phyloP scores from a whole-genome alignment of 192 early-diverging fungal species.

The Pecoramyces ruminantium region DNA sequence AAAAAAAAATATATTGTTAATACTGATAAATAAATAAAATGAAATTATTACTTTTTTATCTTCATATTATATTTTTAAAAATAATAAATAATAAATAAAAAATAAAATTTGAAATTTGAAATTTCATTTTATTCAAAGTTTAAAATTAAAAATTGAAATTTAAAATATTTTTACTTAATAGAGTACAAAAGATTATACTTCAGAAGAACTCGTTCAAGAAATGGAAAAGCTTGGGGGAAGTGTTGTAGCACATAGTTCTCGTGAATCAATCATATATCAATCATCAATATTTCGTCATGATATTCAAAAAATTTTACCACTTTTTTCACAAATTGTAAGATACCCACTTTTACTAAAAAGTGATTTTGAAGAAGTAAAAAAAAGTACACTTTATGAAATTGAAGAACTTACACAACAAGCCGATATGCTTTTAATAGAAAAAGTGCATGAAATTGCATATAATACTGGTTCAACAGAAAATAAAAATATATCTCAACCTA shows the following conservation, averaged over 20 bases:
- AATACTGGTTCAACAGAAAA: background rate
- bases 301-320: slow-evolving; percentile 42
- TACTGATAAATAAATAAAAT: too few relatives aligned
- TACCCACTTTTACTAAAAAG: slow-evolving; percentile 50
- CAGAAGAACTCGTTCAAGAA: slow-evolving; percentile 50
- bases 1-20: too few relatives aligned
- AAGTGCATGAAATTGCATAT: slow-evolving; percentile 69
- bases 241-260: slow-evolving; percentile 70
- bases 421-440: slow-evolving; percentile 72
- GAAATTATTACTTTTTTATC: too few relatives aligned
- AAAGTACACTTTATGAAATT: slow-evolving; percentile 70
- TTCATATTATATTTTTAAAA: too few relatives aligned
- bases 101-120: background rate
- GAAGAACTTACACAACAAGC: slow-evolving; percentile 71
- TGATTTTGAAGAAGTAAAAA: slow-evolving; percentile 67
- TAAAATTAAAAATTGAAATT: too few relatives aligned
- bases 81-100: too few relatives aligned
- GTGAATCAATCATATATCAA: slow-evolving; percentile 93
- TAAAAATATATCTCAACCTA: slow-evolving; percentile 16
- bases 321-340: slow-evolving; percentile 67
- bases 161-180: too few relatives aligned
- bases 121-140: too few relatives aligned
- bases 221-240: slow-evolving; percentile 81
- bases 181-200: slow-evolving; percentile 50
- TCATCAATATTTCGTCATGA: slow-evolving; percentile 77